Base-by-base conservation (phyloP, 2,329 filamentous ascomycete genomes). In the Blumeriella jaapii region DNA sequence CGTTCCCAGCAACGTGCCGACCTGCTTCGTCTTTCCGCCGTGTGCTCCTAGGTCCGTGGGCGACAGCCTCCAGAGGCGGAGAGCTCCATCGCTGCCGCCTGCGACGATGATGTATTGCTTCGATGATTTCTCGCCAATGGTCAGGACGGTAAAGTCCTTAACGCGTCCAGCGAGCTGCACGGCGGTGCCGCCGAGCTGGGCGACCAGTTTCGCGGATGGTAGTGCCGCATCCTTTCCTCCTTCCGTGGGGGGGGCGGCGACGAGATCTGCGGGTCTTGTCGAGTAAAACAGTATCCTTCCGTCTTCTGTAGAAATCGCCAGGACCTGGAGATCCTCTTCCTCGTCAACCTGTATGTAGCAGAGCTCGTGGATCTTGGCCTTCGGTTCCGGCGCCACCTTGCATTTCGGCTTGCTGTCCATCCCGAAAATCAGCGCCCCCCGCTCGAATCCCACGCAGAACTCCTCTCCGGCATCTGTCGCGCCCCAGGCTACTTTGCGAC, bases 301-400 rank as follows among this genome's bases (percentile, higher is more conserved):
- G 55, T 96, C 89, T 56, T 96, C 91, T 0, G 91, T 95, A 2
- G 85, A 85, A 1, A 91, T 66, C 0, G 80, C 77, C 26, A 96
- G 59, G 5, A 87, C 57, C n/a, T 60, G 53, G 22, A 75, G 70
- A 14, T 60, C 60, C 31, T 61, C 61, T 5, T 61, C 60, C 11
- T 67, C 63, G 13, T 55, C 55, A 7, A 70, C 53, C 18, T 66
- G 56, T 20, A 94, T 52, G 56, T 94, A 94, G 38, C 65, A 64
- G 45, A 95, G 67, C 52, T 89, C 74, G 55, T 95, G 87, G 15
- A 96, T 63, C 63, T 95, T 96, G 12, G 77, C 86, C 47, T 67
- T 75, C 71, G 25, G 42, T 28, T 69, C 63, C 9, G 80, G 71
- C 53, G 83, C 63, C 29, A 91, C 67, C 47, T 76, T 74, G 55